These are phyloP conservation scores for Fistulifera pelliculosa DNA, from an alignment of 108 stramenopile species.

Conservation along the genomic window DNA sequence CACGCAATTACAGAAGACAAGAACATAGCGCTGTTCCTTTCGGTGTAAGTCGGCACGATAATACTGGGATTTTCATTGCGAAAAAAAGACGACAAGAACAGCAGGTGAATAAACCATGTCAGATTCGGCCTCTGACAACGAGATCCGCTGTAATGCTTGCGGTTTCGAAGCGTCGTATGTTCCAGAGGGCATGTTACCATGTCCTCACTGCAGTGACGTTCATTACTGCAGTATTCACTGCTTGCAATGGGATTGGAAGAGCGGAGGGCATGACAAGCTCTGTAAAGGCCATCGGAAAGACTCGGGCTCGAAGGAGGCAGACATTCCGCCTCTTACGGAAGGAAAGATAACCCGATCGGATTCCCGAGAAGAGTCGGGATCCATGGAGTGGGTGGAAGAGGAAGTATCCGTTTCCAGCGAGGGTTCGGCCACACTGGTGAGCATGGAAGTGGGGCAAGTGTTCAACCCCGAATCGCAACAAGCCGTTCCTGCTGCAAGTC, in stretches of 20 bases:
- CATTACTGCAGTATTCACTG: constrained; percentile 23
- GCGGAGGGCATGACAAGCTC: constrained; percentile 10
- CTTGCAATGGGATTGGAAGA: constrained; percentile 24
- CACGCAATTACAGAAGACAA: too few species aligned
- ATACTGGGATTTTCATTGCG: too few species aligned
- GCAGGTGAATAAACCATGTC: neutral
- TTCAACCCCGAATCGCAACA: neutral
- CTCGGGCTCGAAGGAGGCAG: too few species aligned
- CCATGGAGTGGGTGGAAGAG: too few species aligned
- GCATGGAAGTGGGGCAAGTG: neutral
- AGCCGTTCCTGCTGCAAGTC: too few species aligned
- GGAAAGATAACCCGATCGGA: neutral
- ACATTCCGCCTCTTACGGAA: neutral
- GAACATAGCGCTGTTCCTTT: too few species aligned
- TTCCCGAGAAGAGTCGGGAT: too few species aligned
- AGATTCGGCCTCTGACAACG: neutral
- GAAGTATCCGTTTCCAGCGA: too few species aligned
- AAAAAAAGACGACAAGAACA: too few species aligned
- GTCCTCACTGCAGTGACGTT: constrained; percentile 17
- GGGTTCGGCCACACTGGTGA: neutral
- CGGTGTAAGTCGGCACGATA: too few species aligned
- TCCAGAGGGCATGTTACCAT: constrained; percentile 10
- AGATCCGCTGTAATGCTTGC: constrained; percentile 10
- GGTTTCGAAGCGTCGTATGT: constrained; percentile 8
- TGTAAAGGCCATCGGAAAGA: neutral